Evolutionary conservation across 148 eudicot species (phyloP).

Genomic region (Cornus florida): DNA sequence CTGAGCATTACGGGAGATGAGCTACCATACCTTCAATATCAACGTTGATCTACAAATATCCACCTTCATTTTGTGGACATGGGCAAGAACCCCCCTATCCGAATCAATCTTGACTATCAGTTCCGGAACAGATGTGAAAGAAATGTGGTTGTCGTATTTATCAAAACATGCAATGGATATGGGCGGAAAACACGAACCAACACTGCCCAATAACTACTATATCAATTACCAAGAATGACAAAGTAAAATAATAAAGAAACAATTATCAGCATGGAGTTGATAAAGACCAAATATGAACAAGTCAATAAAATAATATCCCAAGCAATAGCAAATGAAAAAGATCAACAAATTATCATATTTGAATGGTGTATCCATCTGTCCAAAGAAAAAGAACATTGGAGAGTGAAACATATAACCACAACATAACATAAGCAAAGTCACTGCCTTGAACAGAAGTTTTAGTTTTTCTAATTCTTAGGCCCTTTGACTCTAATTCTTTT

Average conservation of each 20-base stretch:
- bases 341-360: too few species aligned
- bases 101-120: constrained; percentile 35
- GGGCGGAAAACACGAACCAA: constrained; percentile 46
- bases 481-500: too few species aligned
- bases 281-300: too few species aligned
- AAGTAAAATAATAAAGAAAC: background rate
- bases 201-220: constrained; percentile 33
- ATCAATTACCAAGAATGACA: background rate
- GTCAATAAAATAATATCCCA: too few species aligned
- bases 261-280: too few species aligned
- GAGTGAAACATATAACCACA: too few species aligned
- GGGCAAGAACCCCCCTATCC: constrained; percentile 16
- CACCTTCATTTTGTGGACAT: constrained; percentile 17
- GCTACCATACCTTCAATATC: constrained; percentile 40
- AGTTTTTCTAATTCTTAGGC: too few species aligned
- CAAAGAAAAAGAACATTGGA: too few species aligned
- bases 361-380: too few species aligned
- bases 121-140: constrained; percentile 41
- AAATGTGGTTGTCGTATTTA: constrained; percentile 39
- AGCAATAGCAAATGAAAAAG: too few species aligned
- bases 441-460: too few species aligned
- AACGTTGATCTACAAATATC: constrained; percentile 30
- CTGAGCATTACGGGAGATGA: background rate
- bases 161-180: constrained; percentile 49
- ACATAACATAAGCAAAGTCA: too few species aligned